These are phyloP conservation scores for Pseudopyricularia cyperi DNA, from an alignment of 2,329 filamentous ascomycete genomes.

Conservation along the genomic window DNA sequence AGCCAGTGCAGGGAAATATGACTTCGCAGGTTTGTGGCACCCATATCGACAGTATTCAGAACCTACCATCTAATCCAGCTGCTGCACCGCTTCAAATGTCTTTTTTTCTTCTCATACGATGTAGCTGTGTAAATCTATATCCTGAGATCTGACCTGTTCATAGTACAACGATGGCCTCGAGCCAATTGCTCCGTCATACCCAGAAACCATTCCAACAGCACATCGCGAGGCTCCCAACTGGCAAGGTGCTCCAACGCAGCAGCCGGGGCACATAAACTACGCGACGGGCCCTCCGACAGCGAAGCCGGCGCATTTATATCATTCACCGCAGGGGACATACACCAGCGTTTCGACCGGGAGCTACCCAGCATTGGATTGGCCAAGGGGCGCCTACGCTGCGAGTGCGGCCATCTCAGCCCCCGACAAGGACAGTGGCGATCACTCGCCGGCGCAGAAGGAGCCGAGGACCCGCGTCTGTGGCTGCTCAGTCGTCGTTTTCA, in stretches of 20 bases:
- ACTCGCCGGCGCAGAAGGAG: not conserved
- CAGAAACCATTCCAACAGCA: constrained; percentile 1
- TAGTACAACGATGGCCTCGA: constrained; percentile 4
- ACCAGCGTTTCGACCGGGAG: not conserved
- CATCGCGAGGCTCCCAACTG: not conserved
- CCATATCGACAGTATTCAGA: not conserved
- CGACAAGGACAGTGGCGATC: not conserved
- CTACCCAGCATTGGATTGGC: not conserved
- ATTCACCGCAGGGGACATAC: not conserved
- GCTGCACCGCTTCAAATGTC: too few species aligned
- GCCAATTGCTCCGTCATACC: constrained; percentile 3
- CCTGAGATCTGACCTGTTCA: not conserved
- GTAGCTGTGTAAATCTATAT: not conserved
- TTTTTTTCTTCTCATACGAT: not conserved
- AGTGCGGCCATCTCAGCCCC: not conserved
- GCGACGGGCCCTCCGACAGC: not conserved
- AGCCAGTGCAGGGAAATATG: not conserved
- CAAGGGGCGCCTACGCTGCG: not conserved
- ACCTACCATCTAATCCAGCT: too few species aligned
- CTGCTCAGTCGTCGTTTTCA: constrained; percentile 24
- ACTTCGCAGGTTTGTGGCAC: not conserved
- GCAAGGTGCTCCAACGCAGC: not conserved
- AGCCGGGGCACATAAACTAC: not conserved
- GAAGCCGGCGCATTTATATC: not conserved
- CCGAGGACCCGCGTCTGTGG: constrained; percentile 15